Percentiles rank a stretch among this genome's conserved stretches.
phyloP scores from a whole-genome alignment of 148 eudicot genomes.

The Chenopodium album region DNA sequence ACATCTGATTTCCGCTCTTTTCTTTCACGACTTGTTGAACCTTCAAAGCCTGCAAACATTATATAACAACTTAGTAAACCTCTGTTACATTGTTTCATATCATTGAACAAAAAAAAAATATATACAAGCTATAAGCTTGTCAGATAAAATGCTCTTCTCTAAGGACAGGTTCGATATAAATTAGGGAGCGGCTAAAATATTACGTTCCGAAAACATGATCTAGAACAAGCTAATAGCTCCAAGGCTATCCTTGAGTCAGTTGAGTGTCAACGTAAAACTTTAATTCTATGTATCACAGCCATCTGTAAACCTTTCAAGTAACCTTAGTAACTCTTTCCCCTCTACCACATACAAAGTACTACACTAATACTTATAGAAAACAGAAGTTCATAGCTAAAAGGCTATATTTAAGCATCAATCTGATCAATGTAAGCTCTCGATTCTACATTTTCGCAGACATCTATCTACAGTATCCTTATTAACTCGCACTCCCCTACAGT shows the following conservation, averaged over 20 bases:
- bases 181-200: not conserved
- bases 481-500: not conserved
- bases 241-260: not conserved
- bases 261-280: not conserved
- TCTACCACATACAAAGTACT: not conserved
- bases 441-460: too few relatives aligned
- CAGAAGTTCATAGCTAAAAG: too few relatives aligned
- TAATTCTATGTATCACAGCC: not conserved
- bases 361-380: not conserved
- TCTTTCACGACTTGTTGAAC: slow-evolving; percentile 36
- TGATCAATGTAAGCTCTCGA: too few relatives aligned
- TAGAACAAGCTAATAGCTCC: not conserved
- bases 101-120: not conserved
- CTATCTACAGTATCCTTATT: not conserved
- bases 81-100: not conserved
- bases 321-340: not conserved
- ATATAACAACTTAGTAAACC: slow-evolving; percentile 10
- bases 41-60: slow-evolving; percentile 36
- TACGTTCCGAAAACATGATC: not conserved
- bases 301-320: not conserved
- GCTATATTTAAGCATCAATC: too few relatives aligned
- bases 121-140: not conserved
- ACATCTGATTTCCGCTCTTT: slow-evolving; percentile 40
- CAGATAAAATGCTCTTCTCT: not conserved
- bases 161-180: not conserved